Evolutionary conservation across 2,329 filamentous ascomycete species (phyloP).

Genomic region (Xylariaceae sp.): DNA sequence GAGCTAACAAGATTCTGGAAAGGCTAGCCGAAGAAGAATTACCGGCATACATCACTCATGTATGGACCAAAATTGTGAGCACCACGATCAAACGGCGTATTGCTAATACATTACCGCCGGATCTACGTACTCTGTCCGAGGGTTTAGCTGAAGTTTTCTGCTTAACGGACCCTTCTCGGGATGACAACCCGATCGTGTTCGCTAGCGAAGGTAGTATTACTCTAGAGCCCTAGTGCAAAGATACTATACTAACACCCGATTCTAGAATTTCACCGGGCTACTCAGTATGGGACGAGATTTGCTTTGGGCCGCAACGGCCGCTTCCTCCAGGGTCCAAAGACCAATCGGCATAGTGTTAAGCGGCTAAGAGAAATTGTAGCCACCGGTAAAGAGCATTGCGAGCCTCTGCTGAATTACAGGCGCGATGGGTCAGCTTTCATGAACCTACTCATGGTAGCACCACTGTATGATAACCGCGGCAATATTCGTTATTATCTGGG

Average conservation of each 20-base stretch:
- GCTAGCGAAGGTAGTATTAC: constrained; percentile 58
- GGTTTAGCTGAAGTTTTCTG: constrained; percentile 73
- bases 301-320: constrained; percentile 71
- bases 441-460: constrained; percentile 70
- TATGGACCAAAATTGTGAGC: constrained; percentile 64
- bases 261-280: constrained; percentile 65
- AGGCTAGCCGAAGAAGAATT: constrained; percentile 61
- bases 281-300: constrained; percentile 68
- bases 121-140: constrained; percentile 64
- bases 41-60: constrained; percentile 64
- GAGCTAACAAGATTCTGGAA: constrained; percentile 60
- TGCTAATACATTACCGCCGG: constrained; percentile 58
- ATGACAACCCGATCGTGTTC: constrained; percentile 72
- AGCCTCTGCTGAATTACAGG: constrained; percentile 71
- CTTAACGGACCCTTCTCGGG: constrained; percentile 65
- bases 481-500: constrained; percentile 63
- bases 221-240: neutral
- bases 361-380: constrained; percentile 57
- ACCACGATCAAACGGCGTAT: constrained; percentile 62
- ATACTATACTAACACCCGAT: constrained; percentile 5
- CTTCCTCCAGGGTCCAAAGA: constrained; percentile 70
- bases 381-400: constrained; percentile 63
- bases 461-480: constrained; percentile 62
- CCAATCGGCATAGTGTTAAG: constrained; percentile 55
- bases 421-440: constrained; percentile 73